Evolutionary conservation across 495 filamentous ascomycete genomes (phyloP), one percentile per base, ranked within the genome.

Genomic region (Xylaria nigripes): DNA sequence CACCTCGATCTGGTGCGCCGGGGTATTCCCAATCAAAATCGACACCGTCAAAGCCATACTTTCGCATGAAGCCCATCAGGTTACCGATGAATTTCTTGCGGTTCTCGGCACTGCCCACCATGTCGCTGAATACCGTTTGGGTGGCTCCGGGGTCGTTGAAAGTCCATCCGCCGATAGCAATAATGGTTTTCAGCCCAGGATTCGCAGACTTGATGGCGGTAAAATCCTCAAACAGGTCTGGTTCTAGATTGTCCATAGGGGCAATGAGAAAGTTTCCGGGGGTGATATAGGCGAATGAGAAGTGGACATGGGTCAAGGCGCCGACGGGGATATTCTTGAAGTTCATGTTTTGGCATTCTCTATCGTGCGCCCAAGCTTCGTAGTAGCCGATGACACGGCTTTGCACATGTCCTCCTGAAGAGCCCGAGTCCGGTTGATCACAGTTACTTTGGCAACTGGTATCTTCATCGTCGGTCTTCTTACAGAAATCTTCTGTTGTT

Each of bases 11-110:
- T 10, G 23, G 8, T 2, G 73, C 76, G 0, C 55, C 75, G 0
- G 81, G 79, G 56, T 79, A 82, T 52, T 79, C 76, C 74, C 70
- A 74, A 51, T 76, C 71, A 16, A 81, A 51, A 54, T 83, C 80
- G 1, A 80, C 70, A 1, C 81, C 81, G 49, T 83, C 74, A 50
- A 81, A 79, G 13, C 61, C 71, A 43, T 76, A 73, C 6, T 48
- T 55, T 0, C 27, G 0, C 65, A 82, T 68, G 50, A 82, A 82
- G 0, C 15, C 29, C 2, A 74, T 34, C 2, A 82, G 47, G 3
- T 67, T 68, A 0, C 45, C 38, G 27, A 76, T 65, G 54, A 84
- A 83, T 1, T 21, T 55, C 3, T 55, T 19, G 10, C 73, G 72
- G 13, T 67, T 69, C 0, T 18, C 43, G 0, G 46, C 7, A 1